These are phyloP conservation scores for Castanea crenata DNA, from an alignment of 306 rosid species.

Conservation along the genomic window DNA sequence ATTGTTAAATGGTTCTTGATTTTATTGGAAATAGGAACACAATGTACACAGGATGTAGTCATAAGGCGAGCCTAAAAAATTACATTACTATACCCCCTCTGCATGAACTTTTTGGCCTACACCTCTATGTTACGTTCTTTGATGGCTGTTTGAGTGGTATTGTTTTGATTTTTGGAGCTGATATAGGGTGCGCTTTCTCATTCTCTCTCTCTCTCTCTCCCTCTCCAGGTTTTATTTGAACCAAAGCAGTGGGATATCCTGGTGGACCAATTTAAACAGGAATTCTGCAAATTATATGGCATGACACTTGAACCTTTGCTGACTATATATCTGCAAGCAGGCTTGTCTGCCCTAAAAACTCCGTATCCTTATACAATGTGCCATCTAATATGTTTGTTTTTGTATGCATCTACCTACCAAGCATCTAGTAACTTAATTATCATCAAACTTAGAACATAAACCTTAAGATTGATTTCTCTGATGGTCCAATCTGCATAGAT, in stretches of 20 bases:
- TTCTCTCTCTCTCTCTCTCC: background rate
- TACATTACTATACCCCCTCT: too few species aligned
- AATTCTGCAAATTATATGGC: constrained; percentile 97
- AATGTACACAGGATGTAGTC: too few species aligned
- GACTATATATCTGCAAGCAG: constrained; percentile 91
- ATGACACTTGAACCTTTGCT: constrained; percentile 93
- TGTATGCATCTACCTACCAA: background rate
- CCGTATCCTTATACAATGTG: constrained; percentile 66
- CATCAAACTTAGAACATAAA: background rate
- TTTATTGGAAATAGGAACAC: too few species aligned
- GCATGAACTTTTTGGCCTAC: background rate
- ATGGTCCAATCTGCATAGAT: background rate
- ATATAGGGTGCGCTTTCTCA: constrained; percentile 4
- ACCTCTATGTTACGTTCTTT: background rate
- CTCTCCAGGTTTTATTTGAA: constrained; percentile 78
- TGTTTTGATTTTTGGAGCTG: background rate
- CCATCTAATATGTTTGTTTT: background rate
- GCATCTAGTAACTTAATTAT: background rate
- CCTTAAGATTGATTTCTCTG: background rate
- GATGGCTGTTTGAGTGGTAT: background rate
- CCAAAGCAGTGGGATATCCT: constrained; percentile 88
- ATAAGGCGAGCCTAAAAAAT: too few species aligned
- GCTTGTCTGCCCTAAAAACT: constrained; percentile 91
- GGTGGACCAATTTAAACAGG: constrained; percentile 85
- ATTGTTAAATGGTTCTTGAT: background rate